Conservation (phyloP, 2,329 filamentous ascomycete species). For the Aspergillus pseudoglaucus region DNA sequence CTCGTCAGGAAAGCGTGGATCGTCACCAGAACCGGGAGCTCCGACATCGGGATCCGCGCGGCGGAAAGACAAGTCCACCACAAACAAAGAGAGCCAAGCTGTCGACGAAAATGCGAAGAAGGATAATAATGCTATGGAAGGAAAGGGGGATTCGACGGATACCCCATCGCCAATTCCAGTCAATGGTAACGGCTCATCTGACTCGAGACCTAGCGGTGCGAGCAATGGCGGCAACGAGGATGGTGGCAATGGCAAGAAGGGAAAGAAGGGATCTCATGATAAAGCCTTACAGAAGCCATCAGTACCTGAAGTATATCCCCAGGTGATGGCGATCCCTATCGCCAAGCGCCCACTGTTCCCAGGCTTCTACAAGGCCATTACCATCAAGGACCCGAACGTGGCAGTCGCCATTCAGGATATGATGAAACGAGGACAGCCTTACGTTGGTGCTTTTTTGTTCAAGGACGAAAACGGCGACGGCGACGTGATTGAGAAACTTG, state of each 20-base stretch:
- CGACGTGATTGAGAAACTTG: conserved; percentile 81
- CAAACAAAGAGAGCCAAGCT: conserved; percentile 33
- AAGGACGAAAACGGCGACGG: conserved; percentile 93
- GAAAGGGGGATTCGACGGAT: conserved; percentile 46
- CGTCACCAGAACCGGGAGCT: conserved; percentile 21
- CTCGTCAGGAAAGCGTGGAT: conserved; percentile 21
- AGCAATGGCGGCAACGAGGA: conserved; percentile 49
- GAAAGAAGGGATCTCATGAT: conserved; percentile 62
- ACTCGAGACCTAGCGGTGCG: conserved; percentile 51
- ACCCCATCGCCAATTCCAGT: conserved; percentile 39
- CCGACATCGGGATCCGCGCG: conserved; percentile 31
- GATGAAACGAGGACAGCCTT: conserved; percentile 93
- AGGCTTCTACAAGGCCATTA: conserved; percentile 98
- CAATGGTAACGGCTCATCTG: conserved; percentile 23
- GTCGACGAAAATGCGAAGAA: conserved; percentile 38
- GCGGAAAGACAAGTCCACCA: conserved; percentile 34
- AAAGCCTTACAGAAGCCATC: conserved; percentile 77
- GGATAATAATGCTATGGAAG: conserved; percentile 30
- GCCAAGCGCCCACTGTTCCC: conserved; percentile 89
- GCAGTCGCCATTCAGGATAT: conserved; percentile 90
- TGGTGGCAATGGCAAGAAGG: conserved; percentile 60
- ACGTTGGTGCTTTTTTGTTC: conserved; percentile 93
- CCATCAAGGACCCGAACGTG: conserved; percentile 87
- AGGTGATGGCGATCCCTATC: conserved; percentile 96
- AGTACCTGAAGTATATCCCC: conserved; percentile 91